Conservation (phyloP, 176 grass and related monocot species). For the Oryza australiensis region DNA sequence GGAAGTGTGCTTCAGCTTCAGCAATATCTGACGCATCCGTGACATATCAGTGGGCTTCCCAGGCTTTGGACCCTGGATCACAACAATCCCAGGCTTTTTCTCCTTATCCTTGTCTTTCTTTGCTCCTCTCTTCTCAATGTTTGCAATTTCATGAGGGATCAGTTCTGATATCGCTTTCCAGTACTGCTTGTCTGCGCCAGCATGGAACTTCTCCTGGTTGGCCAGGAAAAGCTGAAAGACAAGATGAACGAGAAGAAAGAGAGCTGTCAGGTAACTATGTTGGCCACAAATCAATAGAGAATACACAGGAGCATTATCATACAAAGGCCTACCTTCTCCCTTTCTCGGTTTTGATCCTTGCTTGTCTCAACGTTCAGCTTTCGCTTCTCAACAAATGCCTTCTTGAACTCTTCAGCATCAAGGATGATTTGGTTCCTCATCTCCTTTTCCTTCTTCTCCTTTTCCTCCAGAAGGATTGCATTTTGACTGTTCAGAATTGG, state of each 20-base stretch:
- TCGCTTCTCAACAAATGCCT: conserved; percentile 72
- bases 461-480: conserved; percentile 70
- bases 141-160: conserved; percentile 82
- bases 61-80: conserved; percentile 88
- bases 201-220: conserved; percentile 84
- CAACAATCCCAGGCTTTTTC: conserved; percentile 65
- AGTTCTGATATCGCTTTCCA: conserved; percentile 94
- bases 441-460: conserved; percentile 81
- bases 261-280: conserved; percentile 1
- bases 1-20: conserved; percentile 76
- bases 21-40: conserved; percentile 78
- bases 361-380: conserved; percentile 67
- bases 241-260: not conserved
- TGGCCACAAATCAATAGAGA: not conserved
- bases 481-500: conserved; percentile 60
- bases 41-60: conserved; percentile 78
- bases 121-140: conserved; percentile 73
- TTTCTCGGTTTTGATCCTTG: conserved; percentile 74
- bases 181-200: conserved; percentile 73
- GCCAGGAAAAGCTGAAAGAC: conserved; percentile 59
- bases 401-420: conserved; percentile 67
- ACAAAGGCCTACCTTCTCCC: conserved; percentile 60
- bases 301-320: not conserved
- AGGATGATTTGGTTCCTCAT: conserved; percentile 69
- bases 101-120: conserved; percentile 84